Evolutionary conservation across 495 filamentous ascomycete genomes (phyloP).

Genomic region (Penicillium salamii): DNA sequence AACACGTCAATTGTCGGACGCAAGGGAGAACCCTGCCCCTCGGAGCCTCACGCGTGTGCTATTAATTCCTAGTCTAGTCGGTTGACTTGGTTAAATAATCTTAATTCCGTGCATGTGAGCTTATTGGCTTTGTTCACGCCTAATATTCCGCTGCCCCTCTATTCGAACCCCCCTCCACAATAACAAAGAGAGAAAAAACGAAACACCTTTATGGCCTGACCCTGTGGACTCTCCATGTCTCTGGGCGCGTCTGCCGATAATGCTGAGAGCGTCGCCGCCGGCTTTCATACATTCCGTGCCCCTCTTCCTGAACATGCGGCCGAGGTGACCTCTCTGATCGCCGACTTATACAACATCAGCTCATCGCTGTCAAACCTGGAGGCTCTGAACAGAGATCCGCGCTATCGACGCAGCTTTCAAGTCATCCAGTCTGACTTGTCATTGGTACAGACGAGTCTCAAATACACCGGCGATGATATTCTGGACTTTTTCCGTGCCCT

Average conservation of each 20-base stretch:
- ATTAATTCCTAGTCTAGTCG: background rate
- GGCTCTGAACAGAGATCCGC: conserved; percentile 29
- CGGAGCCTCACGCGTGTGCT: conserved; percentile 29
- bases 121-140: conserved; percentile 2
- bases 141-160: background rate
- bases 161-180: background rate
- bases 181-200: background rate
- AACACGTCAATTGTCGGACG: conserved; percentile 26
- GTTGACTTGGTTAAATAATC: conserved; percentile 7
- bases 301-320: conserved; percentile 51
- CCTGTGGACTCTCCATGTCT: conserved; percentile 32
- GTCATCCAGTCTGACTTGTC: conserved; percentile 43
- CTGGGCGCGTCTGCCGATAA: conserved; percentile 49
- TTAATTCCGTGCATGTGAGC: conserved; percentile 10
- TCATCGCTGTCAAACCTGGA: conserved; percentile 47
- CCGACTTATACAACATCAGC: conserved; percentile 54
- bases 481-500: conserved; percentile 49
- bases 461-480: conserved; percentile 53
- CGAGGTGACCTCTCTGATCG: conserved; percentile 54
- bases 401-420: conserved; percentile 31
- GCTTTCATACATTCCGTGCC: conserved; percentile 48
- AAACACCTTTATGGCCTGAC: conserved; percentile 27
- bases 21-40: conserved; percentile 11
- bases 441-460: conserved; percentile 44
- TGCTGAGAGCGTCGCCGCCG: conserved; percentile 53